These are phyloP conservation scores for Neonectria faginata DNA, from an alignment of 2,329 filamentous ascomycete species.

Conservation along the genomic window DNA sequence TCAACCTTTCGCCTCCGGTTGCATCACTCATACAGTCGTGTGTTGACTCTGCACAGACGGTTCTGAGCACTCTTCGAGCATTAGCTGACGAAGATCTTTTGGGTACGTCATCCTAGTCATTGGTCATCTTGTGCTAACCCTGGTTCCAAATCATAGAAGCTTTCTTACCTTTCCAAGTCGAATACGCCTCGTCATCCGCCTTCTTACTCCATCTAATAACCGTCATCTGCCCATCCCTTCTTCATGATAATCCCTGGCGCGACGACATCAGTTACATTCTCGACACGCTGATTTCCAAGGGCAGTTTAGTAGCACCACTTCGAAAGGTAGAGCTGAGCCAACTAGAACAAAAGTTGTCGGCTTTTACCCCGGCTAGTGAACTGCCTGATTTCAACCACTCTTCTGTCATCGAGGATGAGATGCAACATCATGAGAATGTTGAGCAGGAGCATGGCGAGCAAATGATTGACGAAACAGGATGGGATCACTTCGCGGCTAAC, in stretches of 20 bases:
- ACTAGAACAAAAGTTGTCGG: conserved; percentile 52
- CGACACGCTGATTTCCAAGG: conserved; percentile 53
- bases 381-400: conserved; percentile 9
- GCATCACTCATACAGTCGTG: conserved; percentile 47
- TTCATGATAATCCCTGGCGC: conserved; percentile 51
- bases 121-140: neutral
- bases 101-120: conserved; percentile 6
- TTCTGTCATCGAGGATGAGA: fast-evolving
- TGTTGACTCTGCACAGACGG: conserved; percentile 46
- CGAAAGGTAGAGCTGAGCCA: conserved; percentile 53
- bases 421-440: fast-evolving
- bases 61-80: conserved; percentile 42
- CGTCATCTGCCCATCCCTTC: conserved; percentile 49
- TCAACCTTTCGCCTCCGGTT: conserved; percentile 42
- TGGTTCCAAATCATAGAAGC: conserved; percentile 34
- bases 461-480: conserved; percentile 40
- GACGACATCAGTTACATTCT: conserved; percentile 52
- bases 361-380: conserved; percentile 46
- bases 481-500: conserved; percentile 49
- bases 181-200: conserved; percentile 56
- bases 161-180: conserved; percentile 56
- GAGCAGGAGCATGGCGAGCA: conserved; percentile 18
- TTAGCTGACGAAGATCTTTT: conserved; percentile 48
- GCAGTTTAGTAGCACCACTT: conserved; percentile 53
- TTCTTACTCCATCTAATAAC: conserved; percentile 54